A percentile compares a stretch with the other conserved stretches of the same genome.
Conservation (phyloP, 2,329 filamentous ascomycete species). For the Ilyonectria mors-panacis region DNA sequence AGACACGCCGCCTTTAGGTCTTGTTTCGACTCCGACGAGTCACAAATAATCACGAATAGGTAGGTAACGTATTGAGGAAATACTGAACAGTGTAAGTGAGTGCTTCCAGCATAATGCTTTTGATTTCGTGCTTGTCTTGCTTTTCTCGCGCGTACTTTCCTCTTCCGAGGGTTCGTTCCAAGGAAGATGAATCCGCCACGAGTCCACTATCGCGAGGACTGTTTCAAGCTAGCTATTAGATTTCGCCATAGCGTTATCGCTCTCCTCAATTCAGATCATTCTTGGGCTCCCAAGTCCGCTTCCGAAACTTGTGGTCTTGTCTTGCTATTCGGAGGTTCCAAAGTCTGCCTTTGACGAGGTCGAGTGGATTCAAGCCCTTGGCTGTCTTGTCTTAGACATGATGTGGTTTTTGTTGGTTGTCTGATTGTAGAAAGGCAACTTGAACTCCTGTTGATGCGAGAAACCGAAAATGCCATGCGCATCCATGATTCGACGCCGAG, state of each 20-base stretch:
- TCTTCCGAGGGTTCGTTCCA: conserved; percentile 45
- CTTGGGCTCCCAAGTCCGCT: conserved; percentile 46
- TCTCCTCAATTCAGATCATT: conserved; percentile 51
- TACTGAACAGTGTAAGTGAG: conserved; percentile 23
- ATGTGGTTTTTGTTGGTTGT: conserved; percentile 39
- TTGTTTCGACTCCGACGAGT: conserved; percentile 7
- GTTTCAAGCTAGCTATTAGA: conserved; percentile 55
- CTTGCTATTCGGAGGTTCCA: conserved; percentile 42
- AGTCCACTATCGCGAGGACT: conserved; percentile 52
- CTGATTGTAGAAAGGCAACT: conserved; percentile 45
- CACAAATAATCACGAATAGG: conserved; percentile 17
- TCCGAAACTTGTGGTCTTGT: conserved; percentile 43
- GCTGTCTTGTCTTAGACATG: conserved; percentile 46
- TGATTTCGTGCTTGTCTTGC: conserved; percentile 52
- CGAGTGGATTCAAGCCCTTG: conserved; percentile 50
- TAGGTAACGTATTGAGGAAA: conserved; percentile 3
- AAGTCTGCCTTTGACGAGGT: conserved; percentile 50
- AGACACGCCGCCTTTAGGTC: not conserved
- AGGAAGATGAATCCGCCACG: conserved; percentile 43
- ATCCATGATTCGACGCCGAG: conserved; percentile 37
- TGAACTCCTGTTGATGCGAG: conserved; percentile 48
- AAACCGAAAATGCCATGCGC: conserved; percentile 40
- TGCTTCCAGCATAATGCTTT: conserved; percentile 50
- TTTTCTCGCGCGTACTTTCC: conserved; percentile 45
- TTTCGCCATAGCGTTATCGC: conserved; percentile 55